phyloP scores from a whole-genome alignment of 176 grass and related monocot genomes.

The maize (Zea mays) region Zm-B73-REFERENCE-NAM-5.0 NC_050096.1:64576001-64576500 shows the following conservation, averaged over 20 bases:
- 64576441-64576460: too few species aligned
- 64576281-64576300: not conserved
- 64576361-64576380: too few species aligned
- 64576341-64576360: too few species aligned
- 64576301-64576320: not conserved
- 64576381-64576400: too few species aligned
- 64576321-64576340: not conserved
- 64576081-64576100: conserved; percentile 7
- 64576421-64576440: too few species aligned
- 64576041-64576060: not conserved
- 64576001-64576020: not conserved
- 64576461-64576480: too few species aligned
- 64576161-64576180: not conserved
- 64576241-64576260: conserved; percentile 8
- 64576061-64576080: not conserved
- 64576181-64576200: not conserved
- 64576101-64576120: not conserved
- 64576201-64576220: not conserved
- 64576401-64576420: too few species aligned
- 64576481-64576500: too few species aligned
- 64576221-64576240: not conserved
- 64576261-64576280: too few species aligned
- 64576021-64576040: not conserved
- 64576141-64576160: conserved; percentile 6
- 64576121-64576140: not conserved